phyloP scores from a whole-genome alignment of 2,329 filamentous ascomycete species.

The Nemania sp. region DNA sequence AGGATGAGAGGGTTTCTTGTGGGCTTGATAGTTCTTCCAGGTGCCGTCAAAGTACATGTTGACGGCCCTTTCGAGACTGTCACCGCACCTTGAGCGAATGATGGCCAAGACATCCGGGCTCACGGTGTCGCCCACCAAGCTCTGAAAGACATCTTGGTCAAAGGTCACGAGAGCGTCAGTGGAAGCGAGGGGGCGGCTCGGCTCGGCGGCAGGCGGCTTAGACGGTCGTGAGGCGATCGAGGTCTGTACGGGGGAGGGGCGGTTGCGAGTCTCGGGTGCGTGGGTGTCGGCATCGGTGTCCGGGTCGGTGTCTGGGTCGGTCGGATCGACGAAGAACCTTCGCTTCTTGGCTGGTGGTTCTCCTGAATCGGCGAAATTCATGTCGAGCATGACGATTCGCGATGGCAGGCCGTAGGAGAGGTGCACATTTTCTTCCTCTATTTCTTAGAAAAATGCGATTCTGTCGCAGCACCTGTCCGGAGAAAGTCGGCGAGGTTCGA shows the following conservation, averaged over 20 bases:
- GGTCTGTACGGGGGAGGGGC: constrained; percentile 30
- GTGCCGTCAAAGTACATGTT: constrained; percentile 74
- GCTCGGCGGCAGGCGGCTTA: constrained; percentile 18
- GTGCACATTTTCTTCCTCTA: constrained; percentile 16
- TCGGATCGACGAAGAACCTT: constrained; percentile 48
- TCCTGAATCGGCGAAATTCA: constrained; percentile 46
- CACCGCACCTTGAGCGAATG: constrained; percentile 59
- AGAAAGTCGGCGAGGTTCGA: not conserved
- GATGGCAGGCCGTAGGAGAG: not conserved
- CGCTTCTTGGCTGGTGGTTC: constrained; percentile 44
- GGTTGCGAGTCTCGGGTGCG: constrained; percentile 22
- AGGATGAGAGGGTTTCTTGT: constrained; percentile 41
- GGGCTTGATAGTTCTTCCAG: constrained; percentile 53
- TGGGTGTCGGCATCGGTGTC: constrained; percentile 30
- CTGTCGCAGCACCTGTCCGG: not conserved
- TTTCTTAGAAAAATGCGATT: no score
- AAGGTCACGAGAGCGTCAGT: constrained; percentile 47
- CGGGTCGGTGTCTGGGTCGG: constrained; percentile 25
- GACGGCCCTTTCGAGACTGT: constrained; percentile 64
- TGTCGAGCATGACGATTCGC: constrained; percentile 29
- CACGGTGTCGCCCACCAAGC: constrained; percentile 63
- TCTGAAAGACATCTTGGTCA: constrained; percentile 61
- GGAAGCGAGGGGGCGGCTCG: not conserved
- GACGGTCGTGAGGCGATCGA: constrained; percentile 29
- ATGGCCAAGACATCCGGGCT: constrained; percentile 51